Evolutionary conservation across 352 stramenopile genomes (phyloP), one percentile per base, ranked within the genome.

Genomic region (Globisporangium paroecandrum): DNA sequence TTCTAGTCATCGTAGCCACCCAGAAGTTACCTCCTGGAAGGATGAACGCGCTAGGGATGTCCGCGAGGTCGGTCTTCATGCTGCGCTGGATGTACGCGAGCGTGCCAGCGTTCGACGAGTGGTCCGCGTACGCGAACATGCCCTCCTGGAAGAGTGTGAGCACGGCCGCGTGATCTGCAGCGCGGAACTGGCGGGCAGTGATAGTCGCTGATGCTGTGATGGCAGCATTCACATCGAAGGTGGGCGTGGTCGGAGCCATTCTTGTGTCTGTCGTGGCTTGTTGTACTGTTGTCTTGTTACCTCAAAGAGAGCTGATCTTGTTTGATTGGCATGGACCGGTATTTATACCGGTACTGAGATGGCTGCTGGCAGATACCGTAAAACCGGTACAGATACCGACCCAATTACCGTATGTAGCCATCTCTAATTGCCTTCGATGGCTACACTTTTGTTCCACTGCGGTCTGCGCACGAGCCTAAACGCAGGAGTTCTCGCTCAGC

Each of bases 21-120:
- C 77, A 85, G 66, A 85, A 85, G 58, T 80, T 78, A 22, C 77
- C 77, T 0, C 77, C 77, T 1, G 67, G 47, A 3, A n/a, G 22
- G 9, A 81, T 73, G 72, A 82, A 85, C 25, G 66, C 72, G 55
- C 65, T 58, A 32, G 79, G 27, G 20, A 83, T 66, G 49, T 82
- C 64, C 3, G 65, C 69, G 18, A 85, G 60, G 59, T 85, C 77
- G 18, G 20, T 61, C 55, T 78, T 66, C 46, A 82, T 62, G n/a
- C 66, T 75, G 32, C 74, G 69, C 38, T 66, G 53, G 34, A 83
- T 68, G 59, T 85, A 81, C 25, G 71, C 36, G 6, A 67, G 56
- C 75, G 66, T 76, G 41, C 43, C 62, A 18, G 70, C 29, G 13
- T 53, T 71, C 25, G 68, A 66, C 12, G 47, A 53, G 62, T 78